Conservation (phyloP, 2,329 filamentous ascomycete genomes). For the Geoglossum cookeanum region DNA sequence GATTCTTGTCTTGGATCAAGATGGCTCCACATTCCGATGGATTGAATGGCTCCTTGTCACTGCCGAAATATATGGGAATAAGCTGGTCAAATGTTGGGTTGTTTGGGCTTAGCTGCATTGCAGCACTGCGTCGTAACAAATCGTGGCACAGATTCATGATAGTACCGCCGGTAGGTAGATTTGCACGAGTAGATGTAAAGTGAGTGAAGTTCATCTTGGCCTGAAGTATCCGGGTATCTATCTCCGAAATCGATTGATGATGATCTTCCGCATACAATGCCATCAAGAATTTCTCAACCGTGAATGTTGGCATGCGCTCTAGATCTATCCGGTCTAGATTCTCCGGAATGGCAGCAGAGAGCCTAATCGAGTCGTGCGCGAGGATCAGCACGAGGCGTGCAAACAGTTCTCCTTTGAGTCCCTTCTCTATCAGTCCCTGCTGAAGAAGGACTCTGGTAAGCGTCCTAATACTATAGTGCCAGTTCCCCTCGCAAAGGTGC, state of each 20-base stretch:
- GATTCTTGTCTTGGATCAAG: background rate
- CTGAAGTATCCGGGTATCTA: background rate
- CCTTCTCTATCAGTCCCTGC: background rate
- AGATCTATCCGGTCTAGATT: background rate
- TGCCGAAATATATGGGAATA: background rate
- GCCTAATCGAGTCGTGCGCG: background rate
- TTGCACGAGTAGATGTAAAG: background rate
- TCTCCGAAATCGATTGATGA: background rate
- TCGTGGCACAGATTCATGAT: background rate
- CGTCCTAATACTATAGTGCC: background rate
- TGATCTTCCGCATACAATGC: background rate
- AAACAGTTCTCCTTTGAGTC: background rate
- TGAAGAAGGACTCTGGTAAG: background rate
- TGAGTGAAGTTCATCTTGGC: constrained; percentile 1
- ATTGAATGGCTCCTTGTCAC: background rate
- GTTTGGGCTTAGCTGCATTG: background rate
- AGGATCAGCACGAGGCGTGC: background rate
- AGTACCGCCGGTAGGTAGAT: background rate
- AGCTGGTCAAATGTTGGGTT: background rate
- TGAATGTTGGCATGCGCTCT: background rate
- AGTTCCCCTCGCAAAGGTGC: background rate
- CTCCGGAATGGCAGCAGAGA: background rate
- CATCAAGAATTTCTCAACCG: background rate
- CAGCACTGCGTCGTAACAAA: background rate
- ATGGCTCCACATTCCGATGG: background rate